Evolutionary conservation across 106 monocot genomes (phyloP), one percentile per base, ranked within the genome.

Genomic region (Dendrobium nobile): DNA sequence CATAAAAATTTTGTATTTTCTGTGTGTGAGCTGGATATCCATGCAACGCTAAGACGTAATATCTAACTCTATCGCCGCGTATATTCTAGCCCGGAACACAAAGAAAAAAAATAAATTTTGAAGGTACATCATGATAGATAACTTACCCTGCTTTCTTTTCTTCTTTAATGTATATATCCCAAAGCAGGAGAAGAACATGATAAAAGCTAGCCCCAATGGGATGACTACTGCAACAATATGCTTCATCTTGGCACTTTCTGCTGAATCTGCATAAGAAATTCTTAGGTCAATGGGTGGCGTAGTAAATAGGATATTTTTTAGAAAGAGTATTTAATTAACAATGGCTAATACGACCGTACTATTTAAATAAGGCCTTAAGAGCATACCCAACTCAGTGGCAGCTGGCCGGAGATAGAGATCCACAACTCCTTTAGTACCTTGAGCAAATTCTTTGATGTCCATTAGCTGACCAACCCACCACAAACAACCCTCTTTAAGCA

Each of bases 361-460:
- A 48, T 11, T 48, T 13, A 48, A 11, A 13, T 48, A 48, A 0
- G 9, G 9, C 2, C 11, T 48, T 4, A 59, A 7, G n/a, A n/a
- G 48, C 73, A 9, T 43, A 80, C 80, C 72, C 2, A 80, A 68
- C 16, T 80, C 80, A 1, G 80, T 22, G 7, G 80, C 73, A 6
- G 73, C 47, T 6, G 73, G 54, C 2, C 80, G 72, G 22, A 80
- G 28, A 43, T 73, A 54, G 3, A 80, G 11, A 73, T 80, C 80
- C 22, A 72, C 33, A 0, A 73, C 72, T 9, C 47, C 54, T 9
- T 17, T 11, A 4, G 68, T 24, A 15, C 47, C 17, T 7, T 27
- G 2, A 4, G 31, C 70, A 41, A 80, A 72, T 54, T 80, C 72
- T 15, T 43, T 31, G 20, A 80, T 72, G 27, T 80, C 80, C 4